Evolutionary conservation across 345 rosid species (phyloP), one percentile per base, ranked within the genome.

Genomic region (Cardiospermum halicacabum): DNA sequence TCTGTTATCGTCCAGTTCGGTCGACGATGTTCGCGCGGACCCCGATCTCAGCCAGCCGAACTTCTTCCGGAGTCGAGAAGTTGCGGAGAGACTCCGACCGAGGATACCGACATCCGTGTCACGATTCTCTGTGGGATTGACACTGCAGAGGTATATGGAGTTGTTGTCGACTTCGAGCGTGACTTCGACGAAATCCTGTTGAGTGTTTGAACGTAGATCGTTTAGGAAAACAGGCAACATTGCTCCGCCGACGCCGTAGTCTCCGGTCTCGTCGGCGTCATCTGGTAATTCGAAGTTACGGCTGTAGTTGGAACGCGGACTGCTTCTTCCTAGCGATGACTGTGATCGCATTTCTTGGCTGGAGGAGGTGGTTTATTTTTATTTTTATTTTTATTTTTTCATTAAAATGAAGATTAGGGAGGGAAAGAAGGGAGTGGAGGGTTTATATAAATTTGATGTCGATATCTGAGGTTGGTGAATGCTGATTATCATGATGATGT

Each of bases 191-290:
- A 88, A 74, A 67, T 88, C 74, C 27, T 70, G 27, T 21, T 53
- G 74, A 72, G 69, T 66, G 63, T 79, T 66, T 56, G 75, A 71
- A 40, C 72, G 69, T 53, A 88, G 76, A 58, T 78, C 92, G 60
- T 80, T 81, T 62, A 93, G 89, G 65, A 90, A 90, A 37, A 74
- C 60, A 43, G 91, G 96, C 81, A 93, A 75, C 96, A 90, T 93
- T 89, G 88, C 85, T 61, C 92, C 92, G 16, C 87, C 89, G 70
- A 76, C 26, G 7, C 76, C 75, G 61, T 65, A 69, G 63, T 78
- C 82, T 64, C 36, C 55, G 40, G 15, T 13, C 30, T 76, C 78
- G 2, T 69, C 74, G 3, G 7, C 32, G 21, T 87, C 89, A 18
- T 83, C 87, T 22, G 76, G 84, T 26, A 77, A 31, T 5, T 84